phyloP scores from a whole-genome alignment of 164 flowering plant genomes.

The Berberis vulgaris region DNA sequence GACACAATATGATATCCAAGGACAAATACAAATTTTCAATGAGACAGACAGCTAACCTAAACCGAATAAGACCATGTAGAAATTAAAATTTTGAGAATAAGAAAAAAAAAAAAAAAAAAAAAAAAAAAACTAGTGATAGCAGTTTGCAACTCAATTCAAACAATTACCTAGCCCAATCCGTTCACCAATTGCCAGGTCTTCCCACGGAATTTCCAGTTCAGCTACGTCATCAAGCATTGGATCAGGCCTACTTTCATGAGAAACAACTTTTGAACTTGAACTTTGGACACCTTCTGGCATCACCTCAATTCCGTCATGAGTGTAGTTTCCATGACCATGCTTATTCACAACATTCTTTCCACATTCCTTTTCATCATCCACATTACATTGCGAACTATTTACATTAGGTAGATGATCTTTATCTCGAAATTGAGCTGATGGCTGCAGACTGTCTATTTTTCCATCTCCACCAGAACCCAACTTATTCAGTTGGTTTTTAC shows the following conservation, averaged over 20 bases:
- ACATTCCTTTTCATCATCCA: slow-evolving; percentile 14
- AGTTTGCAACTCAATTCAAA: background rate
- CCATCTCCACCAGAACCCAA: slow-evolving; percentile 18
- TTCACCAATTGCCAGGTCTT: slow-evolving; percentile 88
- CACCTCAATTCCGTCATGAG: slow-evolving; percentile 36
- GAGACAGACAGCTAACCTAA: no score
- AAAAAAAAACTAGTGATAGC: background rate
- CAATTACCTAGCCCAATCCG: slow-evolving; percentile 92
- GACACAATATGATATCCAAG: no score
- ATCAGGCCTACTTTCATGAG: slow-evolving; percentile 36
- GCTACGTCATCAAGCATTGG: slow-evolving; percentile 71
- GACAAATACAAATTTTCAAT: no score
- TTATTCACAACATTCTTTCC: slow-evolving; percentile 19
- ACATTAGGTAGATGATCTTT: slow-evolving; percentile 9
- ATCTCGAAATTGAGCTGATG: slow-evolving; percentile 12
- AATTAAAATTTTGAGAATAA: background rate
- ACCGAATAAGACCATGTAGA: background rate
- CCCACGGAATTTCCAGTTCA: slow-evolving; percentile 93
- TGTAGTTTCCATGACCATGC: slow-evolving; percentile 28
- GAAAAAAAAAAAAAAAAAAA: background rate
- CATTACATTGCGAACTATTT: slow-evolving; percentile 19
- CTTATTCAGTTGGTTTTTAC: slow-evolving; percentile 15
- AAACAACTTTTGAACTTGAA: slow-evolving; percentile 22
- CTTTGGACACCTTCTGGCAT: slow-evolving; percentile 28
- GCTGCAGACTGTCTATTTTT: slow-evolving; percentile 4